Evolutionary conservation across 805 yeast genomes (phyloP), one percentile per base, ranked within the genome.

Genomic region (Blastobotrys peoriensis): DNA sequence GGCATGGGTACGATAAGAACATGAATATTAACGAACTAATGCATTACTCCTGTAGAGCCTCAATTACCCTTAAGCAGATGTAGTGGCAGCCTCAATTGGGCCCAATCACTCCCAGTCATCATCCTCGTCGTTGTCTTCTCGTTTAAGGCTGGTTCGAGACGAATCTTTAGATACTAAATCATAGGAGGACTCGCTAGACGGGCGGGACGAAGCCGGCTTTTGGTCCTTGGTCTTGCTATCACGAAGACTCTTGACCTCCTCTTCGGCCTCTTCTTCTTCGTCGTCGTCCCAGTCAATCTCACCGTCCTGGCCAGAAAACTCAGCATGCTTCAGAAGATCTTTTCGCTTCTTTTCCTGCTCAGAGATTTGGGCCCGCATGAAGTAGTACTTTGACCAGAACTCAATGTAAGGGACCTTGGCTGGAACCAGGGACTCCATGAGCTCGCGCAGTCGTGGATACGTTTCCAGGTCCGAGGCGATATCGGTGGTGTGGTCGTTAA

Each of bases 321-420:
- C 56, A 41, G 66, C 66, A 46, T 63, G 66, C 27, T 73, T 67
- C 37, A 86, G 67, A 44, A 85, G 67, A 51, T 74, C 73, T 63
- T 81, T 81, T 58, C 95, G 73, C 59, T 78, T 72, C 55, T 68
- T 67, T 55, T 87, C 95, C 54, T 75, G 80, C 38, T 73, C 71
- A 35, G 75, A 69, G 17, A 86, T 75, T 52, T 71, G 70, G 9
- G 64, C 60, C 46, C 73, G 75, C 56, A 74, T 67, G 43, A 65
- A 69, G 63, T 78, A 83, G 63, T 86, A 88, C 27, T 80, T 71
- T 37, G 68, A 65, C 97, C 97, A 89, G 62, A 89, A 89, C 38
- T 68, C 68, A 20, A 73, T 66, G 54, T 80, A 83, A 3, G 76
- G 56, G 30, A 81, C 63, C 53, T 73, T 61, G 5, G 71, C 74